phyloP scores from a whole-genome alignment of 371 early-diverging fungal species.

The Mucor circinelloides region DNA sequence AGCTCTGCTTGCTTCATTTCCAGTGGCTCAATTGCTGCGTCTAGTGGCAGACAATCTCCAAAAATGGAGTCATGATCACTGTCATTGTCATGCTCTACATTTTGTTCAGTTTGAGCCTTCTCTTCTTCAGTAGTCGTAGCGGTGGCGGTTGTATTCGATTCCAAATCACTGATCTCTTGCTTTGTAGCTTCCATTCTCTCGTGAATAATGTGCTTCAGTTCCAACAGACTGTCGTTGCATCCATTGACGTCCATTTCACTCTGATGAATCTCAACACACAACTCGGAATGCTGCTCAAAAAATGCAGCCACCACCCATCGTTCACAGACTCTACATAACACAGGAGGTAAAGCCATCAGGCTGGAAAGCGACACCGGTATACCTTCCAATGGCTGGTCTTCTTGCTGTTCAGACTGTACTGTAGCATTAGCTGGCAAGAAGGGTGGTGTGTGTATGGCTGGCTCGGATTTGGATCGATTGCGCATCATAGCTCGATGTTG shows the following conservation, averaged over 20 bases:
- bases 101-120: not conserved
- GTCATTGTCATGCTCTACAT: constrained; percentile 8
- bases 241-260: constrained; percentile 76
- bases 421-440: constrained; percentile 6
- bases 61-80: constrained; percentile 25
- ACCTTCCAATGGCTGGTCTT: not conserved
- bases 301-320: constrained; percentile 71
- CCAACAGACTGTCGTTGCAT: constrained; percentile 72
- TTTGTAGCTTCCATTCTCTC: constrained; percentile 45
- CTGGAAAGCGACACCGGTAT: constrained; percentile 18
- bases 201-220: constrained; percentile 54
- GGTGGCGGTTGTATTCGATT: not conserved
- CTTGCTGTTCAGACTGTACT: not conserved
- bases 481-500: constrained; percentile 13
- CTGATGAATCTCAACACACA: constrained; percentile 79
- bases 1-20: constrained; percentile 28
- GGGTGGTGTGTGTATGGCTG: constrained; percentile 24
- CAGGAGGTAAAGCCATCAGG: constrained; percentile 44
- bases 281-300: constrained; percentile 77
- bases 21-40: constrained; percentile 23
- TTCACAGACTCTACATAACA: constrained; percentile 85
- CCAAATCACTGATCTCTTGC: constrained; percentile 13
- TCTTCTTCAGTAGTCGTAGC: not conserved
- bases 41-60: constrained; percentile 29
- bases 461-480: constrained; percentile 37